phyloP scores from a whole-genome alignment of 306 rosid species.

The Hippophae tibetana region DNA sequence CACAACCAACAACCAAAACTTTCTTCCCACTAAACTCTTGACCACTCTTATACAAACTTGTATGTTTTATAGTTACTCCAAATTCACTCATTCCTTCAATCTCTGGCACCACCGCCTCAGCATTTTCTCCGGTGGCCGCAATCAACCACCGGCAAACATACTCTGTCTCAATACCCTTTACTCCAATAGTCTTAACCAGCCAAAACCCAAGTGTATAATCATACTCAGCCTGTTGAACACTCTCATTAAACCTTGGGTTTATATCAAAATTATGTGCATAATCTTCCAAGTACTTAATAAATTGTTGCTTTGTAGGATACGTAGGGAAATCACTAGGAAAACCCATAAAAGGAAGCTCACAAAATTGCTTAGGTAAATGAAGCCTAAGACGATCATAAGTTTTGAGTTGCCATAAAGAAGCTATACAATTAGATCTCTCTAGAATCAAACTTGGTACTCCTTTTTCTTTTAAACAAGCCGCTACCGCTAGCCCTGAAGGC shows the following conservation, averaged over 20 bases:
- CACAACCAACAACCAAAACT: slow-evolving; percentile 87
- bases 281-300: slow-evolving; percentile 40
- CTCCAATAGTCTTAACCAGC: slow-evolving; percentile 25
- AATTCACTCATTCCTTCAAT: slow-evolving; percentile 46
- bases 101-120: slow-evolving; percentile 61
- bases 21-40: slow-evolving; percentile 44
- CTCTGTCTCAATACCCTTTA: slow-evolving; percentile 24
- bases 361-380: slow-evolving; percentile 69
- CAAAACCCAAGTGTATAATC: slow-evolving; percentile 40
- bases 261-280: slow-evolving; percentile 42
- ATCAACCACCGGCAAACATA: slow-evolving; percentile 57
- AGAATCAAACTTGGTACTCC: slow-evolving; percentile 37
- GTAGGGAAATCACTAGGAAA: slow-evolving; percentile 59
- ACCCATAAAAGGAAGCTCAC: slow-evolving; percentile 53
- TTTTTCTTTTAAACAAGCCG: slow-evolving; percentile 50
- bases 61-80: slow-evolving; percentile 44
- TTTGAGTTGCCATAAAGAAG: slow-evolving; percentile 72
- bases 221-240: slow-evolving; percentile 39
- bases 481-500: slow-evolving; percentile 77
- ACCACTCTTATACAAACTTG: slow-evolving; percentile 65
- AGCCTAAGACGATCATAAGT: slow-evolving; percentile 68
- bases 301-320: slow-evolving; percentile 70
- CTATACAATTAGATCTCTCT: slow-evolving; percentile 77
- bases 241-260: slow-evolving; percentile 46
- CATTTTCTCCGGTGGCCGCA: slow-evolving; percentile 87